Percentiles rank a stretch among this genome's conserved stretches.
Evolutionary conservation across 768 basidiomycete species (phyloP).

Genomic region (Lentinula guzmanii): DNA sequence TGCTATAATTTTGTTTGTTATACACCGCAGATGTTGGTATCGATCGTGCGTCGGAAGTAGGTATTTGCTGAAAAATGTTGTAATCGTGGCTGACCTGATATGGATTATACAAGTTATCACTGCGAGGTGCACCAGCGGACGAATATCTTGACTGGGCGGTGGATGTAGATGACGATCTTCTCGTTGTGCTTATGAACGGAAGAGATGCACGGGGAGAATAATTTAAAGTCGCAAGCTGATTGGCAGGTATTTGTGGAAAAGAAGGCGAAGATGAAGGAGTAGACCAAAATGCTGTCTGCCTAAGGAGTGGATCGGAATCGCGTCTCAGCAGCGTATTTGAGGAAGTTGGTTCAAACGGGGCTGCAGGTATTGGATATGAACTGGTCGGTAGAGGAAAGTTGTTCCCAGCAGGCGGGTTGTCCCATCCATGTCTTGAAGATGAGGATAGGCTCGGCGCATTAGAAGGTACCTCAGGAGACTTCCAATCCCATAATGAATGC

Average conservation of each 20-base stretch:
- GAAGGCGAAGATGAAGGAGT: neutral
- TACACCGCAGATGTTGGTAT: neutral
- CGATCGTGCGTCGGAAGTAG: conserved; percentile 4
- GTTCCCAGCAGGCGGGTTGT: neutral
- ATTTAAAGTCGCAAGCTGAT: neutral
- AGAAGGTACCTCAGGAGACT: neutral
- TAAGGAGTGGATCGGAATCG: neutral
- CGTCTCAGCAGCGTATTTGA: neutral
- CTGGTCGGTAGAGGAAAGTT: neutral
- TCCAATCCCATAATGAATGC: neutral
- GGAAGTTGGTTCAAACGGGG: neutral
- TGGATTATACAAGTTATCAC: neutral
- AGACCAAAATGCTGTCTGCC: neutral
- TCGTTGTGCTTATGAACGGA: neutral
- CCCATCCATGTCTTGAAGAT: neutral
- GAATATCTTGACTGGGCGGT: neutral
- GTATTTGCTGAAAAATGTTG: neutral
- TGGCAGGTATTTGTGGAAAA: neutral
- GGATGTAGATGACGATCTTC: neutral
- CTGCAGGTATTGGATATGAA: neutral
- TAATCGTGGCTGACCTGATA: neutral
- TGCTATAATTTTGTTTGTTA: neutral
- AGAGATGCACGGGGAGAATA: neutral
- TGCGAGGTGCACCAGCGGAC: neutral
- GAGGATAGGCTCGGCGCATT: neutral